A percentile compares a stretch with the other conserved stretches of the same genome.
phyloP scores from a whole-genome alignment of 768 basidiomycete species.

The Auriscalpium vulgare region DNA sequence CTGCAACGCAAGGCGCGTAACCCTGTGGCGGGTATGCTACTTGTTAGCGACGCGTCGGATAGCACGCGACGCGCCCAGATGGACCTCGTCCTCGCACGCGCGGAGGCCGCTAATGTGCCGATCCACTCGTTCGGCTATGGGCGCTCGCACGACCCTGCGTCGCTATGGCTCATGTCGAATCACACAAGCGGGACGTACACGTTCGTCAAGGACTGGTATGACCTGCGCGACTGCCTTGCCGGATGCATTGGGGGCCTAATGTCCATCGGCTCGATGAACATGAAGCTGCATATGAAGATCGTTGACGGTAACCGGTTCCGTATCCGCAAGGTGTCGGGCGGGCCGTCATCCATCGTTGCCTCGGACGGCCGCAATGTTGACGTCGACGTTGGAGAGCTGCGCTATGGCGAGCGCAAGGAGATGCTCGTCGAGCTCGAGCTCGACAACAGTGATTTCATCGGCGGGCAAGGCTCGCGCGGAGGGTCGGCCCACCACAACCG shows the following conservation, averaged over 20 bases:
- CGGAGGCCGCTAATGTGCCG: slow-evolving; percentile 93
- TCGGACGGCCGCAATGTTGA: slow-evolving; percentile 94
- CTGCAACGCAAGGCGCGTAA: slow-evolving; percentile 91
- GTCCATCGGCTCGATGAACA: slow-evolving; percentile 85
- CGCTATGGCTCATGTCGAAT: slow-evolving; percentile 98
- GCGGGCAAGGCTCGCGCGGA: slow-evolving; percentile 13
- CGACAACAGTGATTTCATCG: slow-evolving; percentile 54
- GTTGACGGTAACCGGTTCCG: slow-evolving; percentile 87
- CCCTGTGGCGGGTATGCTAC: slow-evolving; percentile 82
- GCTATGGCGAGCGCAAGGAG: slow-evolving; percentile 96
- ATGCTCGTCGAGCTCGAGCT: slow-evolving; percentile 95
- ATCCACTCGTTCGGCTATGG: slow-evolving; percentile 98
- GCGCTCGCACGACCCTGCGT: slow-evolving; percentile 93
- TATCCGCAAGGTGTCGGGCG: slow-evolving; percentile 91
- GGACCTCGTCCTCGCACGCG: slow-evolving; percentile 94
- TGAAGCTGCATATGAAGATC: slow-evolving; percentile 94
- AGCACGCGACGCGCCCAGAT: slow-evolving; percentile 92
- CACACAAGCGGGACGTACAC: slow-evolving; percentile 97
- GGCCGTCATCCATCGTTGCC: slow-evolving; percentile 76
- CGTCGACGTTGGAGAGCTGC: slow-evolving; percentile 87
- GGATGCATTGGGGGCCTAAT: slow-evolving; percentile 96
- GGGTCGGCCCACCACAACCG: slow-evolving; percentile 11
- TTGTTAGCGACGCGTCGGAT: slow-evolving; percentile 90
- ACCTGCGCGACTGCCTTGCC: slow-evolving; percentile 84
- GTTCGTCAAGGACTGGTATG: slow-evolving; percentile 97